phyloP scores from a whole-genome alignment of 2,329 filamentous ascomycete genomes.

The Fusarium haematococcum region DNA sequence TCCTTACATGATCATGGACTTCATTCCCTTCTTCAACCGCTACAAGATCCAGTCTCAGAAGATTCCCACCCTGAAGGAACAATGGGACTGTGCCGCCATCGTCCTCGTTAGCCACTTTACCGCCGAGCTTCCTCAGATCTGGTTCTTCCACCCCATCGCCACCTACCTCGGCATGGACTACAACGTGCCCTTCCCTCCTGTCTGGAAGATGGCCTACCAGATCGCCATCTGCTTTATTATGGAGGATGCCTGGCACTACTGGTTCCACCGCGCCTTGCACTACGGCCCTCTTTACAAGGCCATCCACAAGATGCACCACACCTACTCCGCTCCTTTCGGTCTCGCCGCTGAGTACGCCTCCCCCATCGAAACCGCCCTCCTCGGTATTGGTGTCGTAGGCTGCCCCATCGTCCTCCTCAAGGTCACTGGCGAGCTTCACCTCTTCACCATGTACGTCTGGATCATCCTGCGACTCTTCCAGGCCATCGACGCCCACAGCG shows the following conservation, averaged over 20 bases:
- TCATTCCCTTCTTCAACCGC: slow-evolving; percentile 86
- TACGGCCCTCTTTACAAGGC: slow-evolving; percentile 95
- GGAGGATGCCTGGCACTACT: slow-evolving; percentile 99
- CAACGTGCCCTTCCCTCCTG: slow-evolving; percentile 86
- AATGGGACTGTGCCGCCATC: slow-evolving; percentile 92
- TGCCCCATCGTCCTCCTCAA: slow-evolving; percentile 86
- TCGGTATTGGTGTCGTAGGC: slow-evolving; percentile 88
- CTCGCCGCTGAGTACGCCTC: slow-evolving; percentile 97
- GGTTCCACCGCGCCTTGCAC: slow-evolving; percentile 92
- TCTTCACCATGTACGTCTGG: slow-evolving; percentile 98
- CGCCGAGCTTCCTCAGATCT: slow-evolving; percentile 97
- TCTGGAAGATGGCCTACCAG: slow-evolving; percentile 89
- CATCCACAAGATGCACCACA: slow-evolving; percentile 99
- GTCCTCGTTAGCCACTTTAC: slow-evolving; percentile 97
- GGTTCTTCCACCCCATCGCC: slow-evolving; percentile 98
- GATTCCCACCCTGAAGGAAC: slow-evolving; percentile 91
- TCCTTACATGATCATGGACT: slow-evolving; percentile 93
- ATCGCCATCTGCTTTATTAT: slow-evolving; percentile 94
- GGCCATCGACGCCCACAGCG: slow-evolving; percentile 96
- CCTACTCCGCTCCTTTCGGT: slow-evolving; percentile 97
- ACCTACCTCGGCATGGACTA: slow-evolving; percentile 92
- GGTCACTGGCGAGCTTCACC: slow-evolving; percentile 87
- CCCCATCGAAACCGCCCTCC: slow-evolving; percentile 94
- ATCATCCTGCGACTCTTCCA: slow-evolving; percentile 94
- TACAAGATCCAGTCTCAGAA: slow-evolving; percentile 96